Evolutionary conservation across 2,329 filamentous ascomycete genomes (phyloP), one percentile per base, ranked within the genome.

Genomic region (Tolypocladium cylindrosporum): DNA sequence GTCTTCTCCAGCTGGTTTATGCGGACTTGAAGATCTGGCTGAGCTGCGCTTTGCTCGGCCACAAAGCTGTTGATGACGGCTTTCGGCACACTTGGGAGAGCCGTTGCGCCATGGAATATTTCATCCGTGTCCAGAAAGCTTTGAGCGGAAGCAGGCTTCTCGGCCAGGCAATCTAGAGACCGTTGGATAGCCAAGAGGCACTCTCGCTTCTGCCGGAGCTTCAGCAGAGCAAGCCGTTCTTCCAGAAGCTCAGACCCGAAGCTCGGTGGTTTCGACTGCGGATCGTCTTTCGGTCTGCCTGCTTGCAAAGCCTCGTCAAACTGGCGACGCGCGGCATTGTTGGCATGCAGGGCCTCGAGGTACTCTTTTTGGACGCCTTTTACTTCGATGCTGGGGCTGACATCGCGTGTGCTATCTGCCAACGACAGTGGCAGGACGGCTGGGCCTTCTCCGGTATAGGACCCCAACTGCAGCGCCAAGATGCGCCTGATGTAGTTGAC

Each of bases 1-100:
- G 79, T 78, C 65, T 81, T 85, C 62, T 86, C 82, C 7, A 88
- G 69, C 36, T 77, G 75, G 37, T 76, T 74, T 45, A 82, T 70
- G 5, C 83, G 74, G 1, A 71, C 73, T 54, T 75, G 72, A 1
- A 86, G 65, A 42, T 80, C 77, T 1, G 70, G 67, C 16, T 73
- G 72, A 6, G 71, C 62, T 7, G 68, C 61, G 34, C 67, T 69
- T 43, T 72, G 70, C 55, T 79, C 76, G 37, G 73, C 68, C 8
- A 75, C 73, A 45, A 84, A 74, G 24, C 78, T 75, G 58, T 78
- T 76, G 55, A 83, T 71, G 1, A 85, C 72, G 21, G 79, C 77
- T 57, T 71, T 72, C 1, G 82, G 82, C n/a, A 85, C 72, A 11
- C 72, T 69, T 3, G 82, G 82, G 21, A 82, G 73, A 21, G 73